These are phyloP conservation scores for Solanum acaule DNA, from an alignment of 257 asterid species.

Conservation along the genomic window DNA sequence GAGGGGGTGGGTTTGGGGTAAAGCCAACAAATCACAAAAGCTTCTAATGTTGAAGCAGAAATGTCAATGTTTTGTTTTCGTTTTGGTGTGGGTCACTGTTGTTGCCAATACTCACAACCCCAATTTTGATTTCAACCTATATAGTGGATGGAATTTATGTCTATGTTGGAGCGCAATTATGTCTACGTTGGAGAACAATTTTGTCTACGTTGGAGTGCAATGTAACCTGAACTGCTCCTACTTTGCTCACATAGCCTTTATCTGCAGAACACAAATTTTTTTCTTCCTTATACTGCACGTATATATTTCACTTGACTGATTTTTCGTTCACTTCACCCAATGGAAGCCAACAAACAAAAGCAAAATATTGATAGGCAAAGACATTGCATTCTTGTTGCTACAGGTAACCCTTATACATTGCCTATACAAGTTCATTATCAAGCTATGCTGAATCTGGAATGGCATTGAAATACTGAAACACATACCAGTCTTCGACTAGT, in stretches of 20 bases:
- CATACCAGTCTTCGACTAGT: too few relatives aligned
- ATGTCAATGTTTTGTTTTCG: not conserved
- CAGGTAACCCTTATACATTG: slow-evolving; percentile 80
- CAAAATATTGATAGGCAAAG: slow-evolving; percentile 55
- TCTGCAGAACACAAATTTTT: not conserved
- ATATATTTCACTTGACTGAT: not conserved
- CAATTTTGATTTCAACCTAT: not conserved
- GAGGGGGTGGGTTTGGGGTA: too few relatives aligned
- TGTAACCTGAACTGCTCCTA: not conserved
- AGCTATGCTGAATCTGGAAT: not conserved
- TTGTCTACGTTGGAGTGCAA: not conserved
- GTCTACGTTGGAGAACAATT: too few relatives aligned
- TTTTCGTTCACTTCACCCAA: slow-evolving; percentile 24
- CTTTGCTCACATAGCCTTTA: not conserved
- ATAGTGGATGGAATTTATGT: not conserved
- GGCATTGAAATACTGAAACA: too few relatives aligned
- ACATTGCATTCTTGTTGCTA: slow-evolving; percentile 88
- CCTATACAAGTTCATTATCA: slow-evolving; percentile 73
- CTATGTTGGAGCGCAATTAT: too few relatives aligned
- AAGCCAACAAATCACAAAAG: not conserved
- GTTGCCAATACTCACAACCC: not conserved
- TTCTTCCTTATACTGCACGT: not conserved
- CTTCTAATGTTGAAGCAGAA: not conserved
- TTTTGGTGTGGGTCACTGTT: not conserved
- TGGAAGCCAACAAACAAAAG: slow-evolving; percentile 42